A percentile compares a stretch with the other conserved stretches of the same genome.
Evolutionary conservation across 139 green algal genomes (phyloP).

Genomic region (Dunaliella primolecta): DNA sequence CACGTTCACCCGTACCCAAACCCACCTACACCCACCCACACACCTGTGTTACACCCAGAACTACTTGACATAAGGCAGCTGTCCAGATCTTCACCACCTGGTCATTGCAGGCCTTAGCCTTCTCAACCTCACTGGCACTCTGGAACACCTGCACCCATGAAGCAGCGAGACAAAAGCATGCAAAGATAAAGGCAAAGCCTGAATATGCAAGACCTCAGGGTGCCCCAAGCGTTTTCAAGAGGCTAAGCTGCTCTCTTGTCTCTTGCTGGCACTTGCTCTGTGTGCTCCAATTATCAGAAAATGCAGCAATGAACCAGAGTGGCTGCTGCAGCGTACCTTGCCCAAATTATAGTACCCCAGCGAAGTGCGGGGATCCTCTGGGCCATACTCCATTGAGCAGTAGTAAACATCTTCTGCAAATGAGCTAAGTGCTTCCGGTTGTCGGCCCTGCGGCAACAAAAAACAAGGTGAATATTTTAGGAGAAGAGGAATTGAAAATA

Average conservation of each 20-base stretch:
- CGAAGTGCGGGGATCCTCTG: constrained; percentile 66
- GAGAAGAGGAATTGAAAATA: background rate
- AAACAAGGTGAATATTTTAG: background rate
- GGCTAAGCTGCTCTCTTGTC: too few relatives aligned
- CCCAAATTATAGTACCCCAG: constrained; percentile 84
- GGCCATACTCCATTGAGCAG: constrained; percentile 72
- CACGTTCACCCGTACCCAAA: background rate
- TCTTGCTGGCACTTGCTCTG: too few relatives aligned
- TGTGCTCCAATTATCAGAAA: background rate
- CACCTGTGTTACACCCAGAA: constrained; percentile 26
- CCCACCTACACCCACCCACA: background rate
- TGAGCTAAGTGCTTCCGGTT: constrained; percentile 46
- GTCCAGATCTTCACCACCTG: constrained; percentile 55
- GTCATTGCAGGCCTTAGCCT: constrained; percentile 45
- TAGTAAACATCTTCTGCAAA: constrained; percentile 83
- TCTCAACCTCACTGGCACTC: constrained; percentile 30
- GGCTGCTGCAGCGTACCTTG: constrained; percentile 60
- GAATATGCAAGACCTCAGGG: too few relatives aligned
- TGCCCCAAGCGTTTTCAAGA: too few relatives aligned
- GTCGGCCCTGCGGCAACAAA: constrained; percentile 46
- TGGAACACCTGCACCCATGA: constrained; percentile 43
- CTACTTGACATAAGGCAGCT: constrained; percentile 23
- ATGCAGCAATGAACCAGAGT: background rate
- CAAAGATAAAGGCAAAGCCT: background rate
- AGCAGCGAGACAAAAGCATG: background rate